Base-by-base conservation (phyloP, 2,329 filamentous ascomycete species). In the Niveomyces coronatus region DNA sequence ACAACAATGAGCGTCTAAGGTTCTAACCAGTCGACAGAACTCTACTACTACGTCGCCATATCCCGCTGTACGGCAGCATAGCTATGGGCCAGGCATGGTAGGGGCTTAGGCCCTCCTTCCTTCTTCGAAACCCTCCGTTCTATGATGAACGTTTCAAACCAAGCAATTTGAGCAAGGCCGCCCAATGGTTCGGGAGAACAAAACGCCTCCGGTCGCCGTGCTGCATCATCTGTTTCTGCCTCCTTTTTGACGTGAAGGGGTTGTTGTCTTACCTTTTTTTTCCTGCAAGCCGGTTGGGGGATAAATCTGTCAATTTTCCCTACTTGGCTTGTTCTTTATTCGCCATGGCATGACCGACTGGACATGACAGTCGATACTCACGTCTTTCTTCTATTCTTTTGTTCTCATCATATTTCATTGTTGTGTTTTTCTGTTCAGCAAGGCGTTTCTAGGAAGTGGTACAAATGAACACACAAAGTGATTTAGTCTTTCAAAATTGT, bases 51-150 rank as follows among this genome's bases (percentile, higher is more conserved):
- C 62, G 36, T 61, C 65, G 22, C 57, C 61, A 23, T 66, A 63
- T 40, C 56, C 64, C 9, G 58, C 57, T 43, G 54, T 66, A 48
- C 67, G 67, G 35, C 66, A 70, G 43, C 63, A 68, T 50, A 70
- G 65, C 52, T 76, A 76, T 49, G 70, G 73, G 19, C 67, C 72
- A 39, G 72, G 72, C 39, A 73, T 74, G 66, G 68, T 74, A 41
- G 69, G 70, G 43, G 72, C 67, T 53, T 78, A 65, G 15, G 18
- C 7, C 14, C 17, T 3, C 8, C 19, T 16, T 15, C 13, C 9
- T 37, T 15, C 7, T 20, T n/a, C 11, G 5, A 8, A 9, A 15
- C 26, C n/a, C 11, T n/a, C 7, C 5, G 9, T 29, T 5, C 13
- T 31, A 13, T 11, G 20, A 15, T 17, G n/a, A 24, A 14, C 35